These are phyloP conservation scores for Suillus ampliporus DNA, from an alignment of 768 basidiomycete species.

Conservation along the genomic window DNA sequence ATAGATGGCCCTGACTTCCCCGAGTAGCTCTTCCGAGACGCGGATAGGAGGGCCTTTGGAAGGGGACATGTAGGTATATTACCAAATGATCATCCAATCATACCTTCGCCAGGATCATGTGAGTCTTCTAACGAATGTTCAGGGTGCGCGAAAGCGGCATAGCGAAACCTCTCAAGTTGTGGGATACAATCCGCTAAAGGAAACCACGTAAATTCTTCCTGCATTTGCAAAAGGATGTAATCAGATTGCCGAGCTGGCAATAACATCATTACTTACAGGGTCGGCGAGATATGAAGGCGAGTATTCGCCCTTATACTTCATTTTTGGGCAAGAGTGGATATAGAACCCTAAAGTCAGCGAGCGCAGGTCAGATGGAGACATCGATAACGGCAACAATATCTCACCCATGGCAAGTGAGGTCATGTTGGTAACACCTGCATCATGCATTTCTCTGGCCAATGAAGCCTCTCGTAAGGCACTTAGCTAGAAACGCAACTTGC, in stretches of 20 bases:
- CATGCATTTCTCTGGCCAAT: conserved; percentile 75
- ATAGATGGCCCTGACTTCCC: conserved; percentile 26
- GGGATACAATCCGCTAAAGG: conserved; percentile 63
- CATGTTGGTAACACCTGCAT: conserved; percentile 69
- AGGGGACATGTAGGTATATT: neutral
- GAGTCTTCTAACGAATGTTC: conserved; percentile 52
- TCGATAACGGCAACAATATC: conserved; percentile 16
- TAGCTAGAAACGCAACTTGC: conserved; percentile 50
- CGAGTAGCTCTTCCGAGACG: conserved; percentile 27
- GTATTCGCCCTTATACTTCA: conserved; percentile 97
- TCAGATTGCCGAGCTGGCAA: conserved; percentile 12
- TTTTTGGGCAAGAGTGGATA: conserved; percentile 90
- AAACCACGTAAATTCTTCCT: conserved; percentile 85
- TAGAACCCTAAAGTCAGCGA: conserved; percentile 72
- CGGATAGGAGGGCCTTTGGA: conserved; percentile 4
- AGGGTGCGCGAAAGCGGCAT: conserved; percentile 73
- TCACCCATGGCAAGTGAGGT: conserved; percentile 86
- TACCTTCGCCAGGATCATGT: conserved; percentile 36
- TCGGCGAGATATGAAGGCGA: conserved; percentile 86
- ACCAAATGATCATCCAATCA: conserved; percentile 2
- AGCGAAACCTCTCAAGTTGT: conserved; percentile 69
- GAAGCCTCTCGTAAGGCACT: conserved; percentile 85
- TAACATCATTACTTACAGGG: conserved; percentile 56
- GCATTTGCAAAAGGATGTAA: neutral
- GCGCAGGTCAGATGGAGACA: neutral